Conservation (phyloP, 2,329 filamentous ascomycete species). For the Paraconiothyrium sp. region DNA sequence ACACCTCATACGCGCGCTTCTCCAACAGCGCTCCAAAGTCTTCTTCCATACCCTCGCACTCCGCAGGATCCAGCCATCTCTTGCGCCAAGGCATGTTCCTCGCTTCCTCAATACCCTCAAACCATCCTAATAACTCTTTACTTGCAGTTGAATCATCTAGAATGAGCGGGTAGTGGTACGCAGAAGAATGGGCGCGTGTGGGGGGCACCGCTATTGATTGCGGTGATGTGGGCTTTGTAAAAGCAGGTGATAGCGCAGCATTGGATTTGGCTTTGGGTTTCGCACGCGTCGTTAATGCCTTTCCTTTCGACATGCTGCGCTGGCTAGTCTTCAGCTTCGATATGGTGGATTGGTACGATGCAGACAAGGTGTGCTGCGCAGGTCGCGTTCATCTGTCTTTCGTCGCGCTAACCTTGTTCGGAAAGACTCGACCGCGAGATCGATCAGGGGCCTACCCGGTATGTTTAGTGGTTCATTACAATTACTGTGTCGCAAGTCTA, state of each 20-base stretch:
- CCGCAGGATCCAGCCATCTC: conserved; percentile 62
- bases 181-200: conserved; percentile 33
- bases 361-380: not conserved
- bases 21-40: conserved; percentile 56
- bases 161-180: conserved; percentile 46
- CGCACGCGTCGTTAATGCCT: conserved; percentile 1
- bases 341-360: not conserved
- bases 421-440: not conserved
- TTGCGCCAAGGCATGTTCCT: conserved; percentile 60
- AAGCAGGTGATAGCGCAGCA: not conserved
- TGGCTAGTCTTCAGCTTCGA: not conserved
- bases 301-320: conserved; percentile 7
- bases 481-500: no score
- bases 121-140: conserved; percentile 42
- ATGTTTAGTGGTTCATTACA: no score
- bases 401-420: conserved; percentile 2
- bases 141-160: conserved; percentile 25
- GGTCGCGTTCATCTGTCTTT: not conserved
- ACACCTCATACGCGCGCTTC: conserved; percentile 70
- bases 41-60: conserved; percentile 25
- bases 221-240: conserved; percentile 26
- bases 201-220: conserved; percentile 34
- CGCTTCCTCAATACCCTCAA: conserved; percentile 39
- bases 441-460: no score
- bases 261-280: conserved; percentile 17